Percentiles rank a stretch among this genome's conserved stretches.
Conservation (phyloP, 2,329 filamentous ascomycete genomes). For the Trichophyton equinum region DNA sequence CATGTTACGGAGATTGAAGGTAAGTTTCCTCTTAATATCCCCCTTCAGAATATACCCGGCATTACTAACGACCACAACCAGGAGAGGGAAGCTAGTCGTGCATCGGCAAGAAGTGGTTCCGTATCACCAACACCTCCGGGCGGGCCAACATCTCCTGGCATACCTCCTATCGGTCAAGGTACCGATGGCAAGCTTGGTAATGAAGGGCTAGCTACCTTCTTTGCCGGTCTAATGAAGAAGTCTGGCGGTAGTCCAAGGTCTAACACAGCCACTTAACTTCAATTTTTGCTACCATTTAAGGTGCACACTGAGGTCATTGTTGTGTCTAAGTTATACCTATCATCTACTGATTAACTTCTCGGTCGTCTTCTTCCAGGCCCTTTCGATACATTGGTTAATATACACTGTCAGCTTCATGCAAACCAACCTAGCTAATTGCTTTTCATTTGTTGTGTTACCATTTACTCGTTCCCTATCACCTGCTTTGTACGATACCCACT, state of each 20-base stretch:
- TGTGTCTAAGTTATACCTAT: not conserved
- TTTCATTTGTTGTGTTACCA: not conserved
- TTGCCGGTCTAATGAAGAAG: constrained; percentile 47
- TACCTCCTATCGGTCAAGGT: constrained; percentile 16
- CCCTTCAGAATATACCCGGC: not conserved
- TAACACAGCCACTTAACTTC: constrained; percentile 19
- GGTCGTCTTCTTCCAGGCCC: not conserved
- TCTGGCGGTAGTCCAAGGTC: constrained; percentile 26
- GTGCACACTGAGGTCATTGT: not conserved
- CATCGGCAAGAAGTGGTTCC: constrained; percentile 24
- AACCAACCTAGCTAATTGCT: not conserved
- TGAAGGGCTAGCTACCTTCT: constrained; percentile 48
- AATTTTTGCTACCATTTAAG: not conserved
- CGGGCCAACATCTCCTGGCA: constrained; percentile 9
- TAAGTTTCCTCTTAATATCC: constrained; percentile 25
- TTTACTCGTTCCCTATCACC: not conserved
- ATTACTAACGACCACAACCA: constrained; percentile 13
- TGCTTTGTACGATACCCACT: constrained; percentile 4
- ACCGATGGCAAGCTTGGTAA: constrained; percentile 43
- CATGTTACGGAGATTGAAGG: constrained; percentile 77
- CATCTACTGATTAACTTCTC: not conserved
- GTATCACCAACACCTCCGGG: constrained; percentile 20
- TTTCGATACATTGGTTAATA: not conserved
- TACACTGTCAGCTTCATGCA: not conserved
- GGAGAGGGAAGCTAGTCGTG: constrained; percentile 34